Percentiles rank a stretch among this genome's conserved stretches.
Evolutionary conservation across 2,329 filamentous ascomycete genomes (phyloP).

Genomic region (Hawksworthiomyces lignivorus): DNA sequence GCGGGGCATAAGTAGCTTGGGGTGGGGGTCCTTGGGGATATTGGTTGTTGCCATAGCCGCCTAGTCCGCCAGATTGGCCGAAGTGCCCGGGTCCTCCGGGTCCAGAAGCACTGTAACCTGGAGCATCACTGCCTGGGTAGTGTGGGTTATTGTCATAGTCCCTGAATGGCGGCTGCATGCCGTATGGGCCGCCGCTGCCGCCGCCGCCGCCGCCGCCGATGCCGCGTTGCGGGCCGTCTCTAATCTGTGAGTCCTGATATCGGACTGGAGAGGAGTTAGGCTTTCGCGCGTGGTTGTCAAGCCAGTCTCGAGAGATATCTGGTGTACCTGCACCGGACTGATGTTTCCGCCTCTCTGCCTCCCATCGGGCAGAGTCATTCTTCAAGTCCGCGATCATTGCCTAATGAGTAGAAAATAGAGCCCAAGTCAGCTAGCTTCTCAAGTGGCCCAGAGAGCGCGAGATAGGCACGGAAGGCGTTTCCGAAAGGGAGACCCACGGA

Average conservation of each 20-base stretch:
- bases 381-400: constrained; percentile 58
- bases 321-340: constrained; percentile 53
- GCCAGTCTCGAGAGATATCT: constrained; percentile 36
- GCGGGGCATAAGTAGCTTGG: constrained; percentile 4
- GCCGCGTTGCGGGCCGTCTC: constrained; percentile 12
- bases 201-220: constrained; percentile 4
- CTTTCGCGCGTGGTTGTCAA: constrained; percentile 40
- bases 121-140: constrained; percentile 43
- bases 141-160: constrained; percentile 34
- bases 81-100: constrained; percentile 11
- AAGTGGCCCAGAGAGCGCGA: no score
- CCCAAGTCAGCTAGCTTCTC: no score
- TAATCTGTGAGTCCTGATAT: constrained; percentile 41
- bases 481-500: no score
- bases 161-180: constrained; percentile 9
- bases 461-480: no score
- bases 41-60: constrained; percentile 7
- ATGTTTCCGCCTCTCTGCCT: constrained; percentile 51
- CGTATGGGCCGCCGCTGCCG: constrained; percentile 12
- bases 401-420: constrained; percentile 29
- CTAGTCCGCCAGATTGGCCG: constrained; percentile 3
- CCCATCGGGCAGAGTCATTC: constrained; percentile 54
- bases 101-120: constrained; percentile 35
- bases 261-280: constrained; percentile 55
- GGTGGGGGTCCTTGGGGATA: constrained; percentile 5